phyloP scores from a whole-genome alignment of 2,329 filamentous ascomycete genomes.

The Exophiala sp. region DNA sequence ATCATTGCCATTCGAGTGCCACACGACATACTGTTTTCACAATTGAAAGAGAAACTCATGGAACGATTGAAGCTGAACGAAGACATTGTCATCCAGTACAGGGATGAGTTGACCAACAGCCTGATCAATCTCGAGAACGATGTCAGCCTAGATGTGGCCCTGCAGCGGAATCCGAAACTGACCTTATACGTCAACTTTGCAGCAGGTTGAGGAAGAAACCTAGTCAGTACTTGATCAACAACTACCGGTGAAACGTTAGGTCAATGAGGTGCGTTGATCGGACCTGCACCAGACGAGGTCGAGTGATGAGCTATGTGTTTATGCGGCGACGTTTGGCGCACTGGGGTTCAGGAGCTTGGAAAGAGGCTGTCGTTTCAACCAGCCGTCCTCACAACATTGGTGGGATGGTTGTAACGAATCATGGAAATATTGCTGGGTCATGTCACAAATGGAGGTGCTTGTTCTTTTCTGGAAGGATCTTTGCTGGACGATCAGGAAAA shows the following conservation, averaged over 20 bases:
- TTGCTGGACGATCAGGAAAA: background rate
- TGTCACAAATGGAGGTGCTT: slow-evolving; percentile 1
- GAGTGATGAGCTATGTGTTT: slow-evolving; percentile 23
- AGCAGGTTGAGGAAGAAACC: slow-evolving; percentile 6
- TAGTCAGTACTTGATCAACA: too few relatives aligned
- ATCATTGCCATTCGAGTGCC: slow-evolving; percentile 87
- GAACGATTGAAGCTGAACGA: slow-evolving; percentile 75
- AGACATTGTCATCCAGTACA: slow-evolving; percentile 71
- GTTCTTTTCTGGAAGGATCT: background rate
- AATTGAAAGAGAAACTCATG: slow-evolving; percentile 75
- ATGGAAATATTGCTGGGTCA: slow-evolving; percentile 3
- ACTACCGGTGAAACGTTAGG: too few relatives aligned
- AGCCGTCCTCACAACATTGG: slow-evolving; percentile 6
- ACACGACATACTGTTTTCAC: slow-evolving; percentile 67
- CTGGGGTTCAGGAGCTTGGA: background rate
- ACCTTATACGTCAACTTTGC: slow-evolving; percentile 47
- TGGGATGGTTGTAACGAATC: background rate
- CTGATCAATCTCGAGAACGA: slow-evolving; percentile 71
- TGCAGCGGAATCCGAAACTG: slow-evolving; percentile 81
- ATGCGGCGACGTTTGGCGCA: slow-evolving; percentile 20
- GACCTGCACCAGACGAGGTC: too few relatives aligned
- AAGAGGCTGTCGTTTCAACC: background rate
- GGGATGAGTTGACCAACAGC: slow-evolving; percentile 72
- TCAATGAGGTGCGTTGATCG: too few relatives aligned
- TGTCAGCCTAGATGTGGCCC: slow-evolving; percentile 70